These are phyloP conservation scores for Rhododendron ferrugineum DNA, from an alignment of 148 eudicot genomes.

Conservation along the genomic window DNA sequence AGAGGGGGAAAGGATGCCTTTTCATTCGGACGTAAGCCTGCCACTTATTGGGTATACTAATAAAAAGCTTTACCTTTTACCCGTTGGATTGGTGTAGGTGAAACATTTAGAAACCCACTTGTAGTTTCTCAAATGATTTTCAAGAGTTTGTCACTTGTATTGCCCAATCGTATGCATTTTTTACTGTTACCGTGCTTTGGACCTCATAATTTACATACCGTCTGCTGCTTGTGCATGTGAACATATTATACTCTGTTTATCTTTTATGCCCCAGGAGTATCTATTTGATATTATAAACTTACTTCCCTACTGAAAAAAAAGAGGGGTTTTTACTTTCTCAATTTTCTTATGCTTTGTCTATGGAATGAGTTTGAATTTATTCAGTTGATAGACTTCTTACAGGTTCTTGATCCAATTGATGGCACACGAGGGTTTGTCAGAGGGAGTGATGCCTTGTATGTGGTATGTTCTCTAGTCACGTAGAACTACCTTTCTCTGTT, in stretches of 20 bases:
- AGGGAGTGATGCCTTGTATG: constrained; percentile 77
- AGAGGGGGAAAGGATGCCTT: constrained; percentile 72
- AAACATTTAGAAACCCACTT: background rate
- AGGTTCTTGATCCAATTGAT: constrained; percentile 98
- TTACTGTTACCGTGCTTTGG: background rate
- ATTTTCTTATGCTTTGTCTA: background rate
- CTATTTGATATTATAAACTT: background rate
- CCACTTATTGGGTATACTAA: constrained; percentile 83
- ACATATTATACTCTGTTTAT: background rate
- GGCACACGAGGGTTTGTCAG: constrained; percentile 85
- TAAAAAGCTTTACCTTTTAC: background rate
- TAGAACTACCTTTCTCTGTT: background rate
- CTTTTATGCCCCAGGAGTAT: background rate
- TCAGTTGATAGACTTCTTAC: constrained; percentile 13
- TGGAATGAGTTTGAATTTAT: background rate
- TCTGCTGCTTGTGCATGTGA: background rate
- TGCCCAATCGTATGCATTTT: background rate
- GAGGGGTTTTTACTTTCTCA: background rate
- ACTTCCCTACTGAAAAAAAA: background rate
- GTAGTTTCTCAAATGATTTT: background rate
- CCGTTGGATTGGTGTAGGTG: background rate
- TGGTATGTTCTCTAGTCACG: constrained; percentile 45
- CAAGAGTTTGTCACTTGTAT: background rate
- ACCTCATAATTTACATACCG: background rate
- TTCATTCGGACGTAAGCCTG: constrained; percentile 60